Base-by-base conservation (phyloP, 768 basidiomycete species). In the Mycena vitilis region DNA sequence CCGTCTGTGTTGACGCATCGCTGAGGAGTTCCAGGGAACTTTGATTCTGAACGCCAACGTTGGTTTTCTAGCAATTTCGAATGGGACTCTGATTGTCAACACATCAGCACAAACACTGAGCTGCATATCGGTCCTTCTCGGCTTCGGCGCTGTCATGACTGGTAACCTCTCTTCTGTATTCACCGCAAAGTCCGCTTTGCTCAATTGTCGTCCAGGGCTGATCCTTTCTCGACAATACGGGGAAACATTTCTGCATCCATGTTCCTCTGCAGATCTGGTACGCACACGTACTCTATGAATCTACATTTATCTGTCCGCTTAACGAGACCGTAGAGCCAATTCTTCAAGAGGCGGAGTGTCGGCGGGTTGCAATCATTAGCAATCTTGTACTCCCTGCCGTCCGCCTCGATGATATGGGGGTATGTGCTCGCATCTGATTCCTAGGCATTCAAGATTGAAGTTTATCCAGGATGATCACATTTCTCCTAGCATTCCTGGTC, bases 401-500 rank as follows among this genome's bases (percentile, higher is more conserved):
- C 47, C 36, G 45, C 45, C 25, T 60, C 48, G 4, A 60, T 60
- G 45, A 60, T 60, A 18, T 60, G 58, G 58, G 58, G 58, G 58
- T 60, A 37, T 37, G 58, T 18, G 36, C 4, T 15, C 6, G 9
- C 16, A 56, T 56, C 12, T 38, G 40, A 40, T 40, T 40, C 40
- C 40, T 40, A 30, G 30, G 30, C 30, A 30, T 30, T 30, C 30
- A 30, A 30, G 30, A 5, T n/a, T 38, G 18, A 55, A 2, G 37
- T 55, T 8, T 9, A 23, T 16, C 5, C 37, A 56, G 55, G 40
- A 56, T 56, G 55, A 1, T 56, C 34, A 56, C 55, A 18, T 56
- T 56, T 23, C 37, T 56, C 20, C 36, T 56, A 9, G 55, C 55
- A 40, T 56, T 56, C 20, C 13, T 56, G 12, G 15, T 13, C 37